Base-by-base conservation (phyloP, 768 basidiomycete species). In the Hygrocybe punicea region DNA sequence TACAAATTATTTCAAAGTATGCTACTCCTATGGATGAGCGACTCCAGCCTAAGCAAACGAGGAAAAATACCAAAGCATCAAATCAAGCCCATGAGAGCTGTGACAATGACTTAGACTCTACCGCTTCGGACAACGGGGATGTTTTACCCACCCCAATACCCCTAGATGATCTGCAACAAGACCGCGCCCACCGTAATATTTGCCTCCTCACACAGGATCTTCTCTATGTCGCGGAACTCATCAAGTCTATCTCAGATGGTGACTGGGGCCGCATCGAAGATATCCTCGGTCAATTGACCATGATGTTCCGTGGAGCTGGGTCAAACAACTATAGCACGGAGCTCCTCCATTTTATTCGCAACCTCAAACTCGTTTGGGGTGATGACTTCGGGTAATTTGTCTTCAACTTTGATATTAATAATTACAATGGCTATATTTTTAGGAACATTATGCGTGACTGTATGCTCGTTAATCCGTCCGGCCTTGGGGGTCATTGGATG, bases 391-490 rank as follows among this genome's bases (percentile, higher is more conserved):
- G 64, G 64, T 74, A 54, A 35, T 67, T 29, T 29, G 29, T 29
- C 29, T 65, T 1, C 23, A 44, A 48, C 11, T 16, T 53, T 14
- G 17, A 44, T 19, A 13, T 16, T 39, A 40, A 14, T 45, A 39
- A 23, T 50, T 13, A 37, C 25, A 8, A 40, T 17, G 37, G 8
- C 37, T 23, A 35, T 14, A 36, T 33, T 33, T 33, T 6, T 49
- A 76, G 73, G 1, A 62, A 77, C 36, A 71, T 77, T 1, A 73
- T 75, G 64, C 61, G 66, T 0, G 72, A 77, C 52, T 71, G 65
- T 23, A 70, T 72, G 67, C 60, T 77, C 1, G 53, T 76, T 16
- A 74, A 75, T 42, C 21, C 64, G 0, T 66, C 68, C 0, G 73
- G 75, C 0, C 52, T 70, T 1, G 57, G 64, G 8, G 71, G 73